Conservation (phyloP, 495 filamentous ascomycete species). For the Neurospora africana region DNA sequence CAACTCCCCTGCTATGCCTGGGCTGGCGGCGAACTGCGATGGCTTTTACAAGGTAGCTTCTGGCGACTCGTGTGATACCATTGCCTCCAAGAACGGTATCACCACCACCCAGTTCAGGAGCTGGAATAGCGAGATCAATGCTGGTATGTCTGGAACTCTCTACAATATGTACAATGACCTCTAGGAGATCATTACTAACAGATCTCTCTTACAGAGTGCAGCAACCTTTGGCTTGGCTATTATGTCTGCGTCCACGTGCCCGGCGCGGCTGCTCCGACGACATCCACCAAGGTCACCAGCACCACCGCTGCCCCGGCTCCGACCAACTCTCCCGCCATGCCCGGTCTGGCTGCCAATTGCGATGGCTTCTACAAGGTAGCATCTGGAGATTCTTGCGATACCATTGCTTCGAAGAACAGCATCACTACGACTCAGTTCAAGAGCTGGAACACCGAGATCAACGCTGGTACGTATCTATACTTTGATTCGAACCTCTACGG, state of each 20-base stretch:
- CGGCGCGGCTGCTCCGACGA: not conserved
- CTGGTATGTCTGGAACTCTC: conserved; percentile 13
- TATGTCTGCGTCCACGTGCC: conserved; percentile 26
- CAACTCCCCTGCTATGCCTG: conserved; percentile 21
- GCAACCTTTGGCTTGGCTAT: conserved; percentile 3
- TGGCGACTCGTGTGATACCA: conserved; percentile 32
- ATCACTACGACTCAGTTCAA: conserved; percentile 21
- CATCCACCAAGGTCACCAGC: not conserved
- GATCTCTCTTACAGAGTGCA: conserved; percentile 3
- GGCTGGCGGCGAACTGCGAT: conserved; percentile 29
- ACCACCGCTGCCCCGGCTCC: not conserved
- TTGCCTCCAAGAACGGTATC: conserved; percentile 24
- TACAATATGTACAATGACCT: conserved; percentile 11
- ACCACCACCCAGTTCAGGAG: conserved; percentile 17
- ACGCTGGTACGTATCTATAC: conserved; percentile 26
- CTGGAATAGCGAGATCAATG: conserved; percentile 32
- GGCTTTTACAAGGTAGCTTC: conserved; percentile 28
- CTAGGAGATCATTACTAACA: conserved; percentile 18
- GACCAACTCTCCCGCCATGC: conserved; percentile 17
- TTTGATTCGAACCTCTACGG: conserved; percentile 18
- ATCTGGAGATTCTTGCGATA: conserved; percentile 32
- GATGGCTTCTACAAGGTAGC: conserved; percentile 30
- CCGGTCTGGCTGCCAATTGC: conserved; percentile 29
- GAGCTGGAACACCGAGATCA: conserved; percentile 29
- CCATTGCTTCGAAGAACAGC: conserved; percentile 19